Conservation (phyloP, 2,329 filamentous ascomycete species). For the Pyrenochaeta sp. region DNA sequence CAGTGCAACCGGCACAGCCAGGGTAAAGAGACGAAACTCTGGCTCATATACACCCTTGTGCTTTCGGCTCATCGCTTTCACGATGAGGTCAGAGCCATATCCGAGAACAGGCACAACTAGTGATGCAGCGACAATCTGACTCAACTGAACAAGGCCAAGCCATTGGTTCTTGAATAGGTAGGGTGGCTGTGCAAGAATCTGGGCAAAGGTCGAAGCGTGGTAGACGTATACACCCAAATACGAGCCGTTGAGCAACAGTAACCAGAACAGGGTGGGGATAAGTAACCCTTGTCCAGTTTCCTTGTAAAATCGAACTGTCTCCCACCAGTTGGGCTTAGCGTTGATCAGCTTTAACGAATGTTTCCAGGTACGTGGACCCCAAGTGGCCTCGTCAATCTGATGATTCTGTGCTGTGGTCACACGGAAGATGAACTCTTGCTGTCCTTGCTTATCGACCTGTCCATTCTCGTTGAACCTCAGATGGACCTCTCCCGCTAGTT, state of each 20-base stretch:
- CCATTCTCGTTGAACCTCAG: too few species aligned
- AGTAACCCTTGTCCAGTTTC: too few species aligned
- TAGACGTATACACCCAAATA: too few species aligned
- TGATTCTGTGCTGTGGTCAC: too few species aligned
- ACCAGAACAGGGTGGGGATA: conserved; percentile 16
- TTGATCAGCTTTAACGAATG: too few species aligned
- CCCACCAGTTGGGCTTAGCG: too few species aligned
- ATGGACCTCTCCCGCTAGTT: too few species aligned
- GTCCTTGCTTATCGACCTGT: too few species aligned
- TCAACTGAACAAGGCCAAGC: conserved; percentile 13
- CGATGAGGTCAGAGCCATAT: conserved; percentile 38
- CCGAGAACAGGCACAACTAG: conserved; percentile 30
- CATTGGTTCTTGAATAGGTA: conserved; percentile 11
- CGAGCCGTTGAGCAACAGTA: conserved; percentile 14
- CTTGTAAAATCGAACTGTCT: too few species aligned
- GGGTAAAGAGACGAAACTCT: conserved; percentile 47
- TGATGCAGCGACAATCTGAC: conserved; percentile 35
- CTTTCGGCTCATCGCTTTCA: conserved; percentile 33
- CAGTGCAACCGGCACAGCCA: conserved; percentile 47
- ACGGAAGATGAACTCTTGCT: too few species aligned
- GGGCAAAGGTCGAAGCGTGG: conserved; percentile 10
- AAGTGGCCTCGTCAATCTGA: too few species aligned
- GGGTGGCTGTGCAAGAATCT: conserved; percentile 10
- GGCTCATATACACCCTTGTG: conserved; percentile 45
- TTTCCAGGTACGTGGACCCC: too few species aligned